Percentiles rank a stretch among this genome's conserved stretches.
Evolutionary conservation across 495 filamentous ascomycete genomes (phyloP).

Genomic region (Margaritispora aquatica): DNA sequence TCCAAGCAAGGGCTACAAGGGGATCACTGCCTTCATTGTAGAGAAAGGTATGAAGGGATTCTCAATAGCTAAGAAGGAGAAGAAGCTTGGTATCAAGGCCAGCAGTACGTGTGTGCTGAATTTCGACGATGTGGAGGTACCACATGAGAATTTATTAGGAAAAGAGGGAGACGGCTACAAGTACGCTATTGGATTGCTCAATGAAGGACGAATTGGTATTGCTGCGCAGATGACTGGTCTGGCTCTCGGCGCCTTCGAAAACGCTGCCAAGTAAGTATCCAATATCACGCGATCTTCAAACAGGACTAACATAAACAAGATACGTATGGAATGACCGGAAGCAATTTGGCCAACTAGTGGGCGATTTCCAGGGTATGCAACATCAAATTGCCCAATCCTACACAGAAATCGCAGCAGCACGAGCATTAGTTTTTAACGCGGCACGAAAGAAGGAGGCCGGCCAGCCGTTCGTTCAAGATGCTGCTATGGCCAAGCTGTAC

Average conservation of each 20-base stretch:
- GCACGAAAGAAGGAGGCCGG: slow-evolving; percentile 97
- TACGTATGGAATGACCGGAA: slow-evolving; percentile 97
- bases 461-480: slow-evolving; percentile 88
- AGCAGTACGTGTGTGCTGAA: slow-evolving; percentile 95
- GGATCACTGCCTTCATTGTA: slow-evolving; percentile 93
- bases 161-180: slow-evolving; percentile 92
- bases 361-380: slow-evolving; percentile 98
- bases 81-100: slow-evolving; percentile 95
- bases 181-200: slow-evolving; percentile 92
- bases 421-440: slow-evolving; percentile 92
- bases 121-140: slow-evolving; percentile 95
- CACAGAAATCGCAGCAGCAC: slow-evolving; percentile 85
- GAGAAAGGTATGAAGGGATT: slow-evolving; percentile 89
- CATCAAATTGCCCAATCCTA: slow-evolving; percentile 96
- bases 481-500: slow-evolving; percentile 97
- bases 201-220: slow-evolving; percentile 97
- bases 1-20: slow-evolving; percentile 82
- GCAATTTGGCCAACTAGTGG: slow-evolving; percentile 90
- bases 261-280: slow-evolving; percentile 66
- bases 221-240: slow-evolving; percentile 98
- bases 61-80: slow-evolving; percentile 97
- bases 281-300: background rate
- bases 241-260: slow-evolving; percentile 91
- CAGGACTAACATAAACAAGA: slow-evolving; percentile 27
- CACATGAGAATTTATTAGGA: slow-evolving; percentile 79